Conservation (phyloP, 208 protist genomes). For the Leishmania mexicana region DNA sequence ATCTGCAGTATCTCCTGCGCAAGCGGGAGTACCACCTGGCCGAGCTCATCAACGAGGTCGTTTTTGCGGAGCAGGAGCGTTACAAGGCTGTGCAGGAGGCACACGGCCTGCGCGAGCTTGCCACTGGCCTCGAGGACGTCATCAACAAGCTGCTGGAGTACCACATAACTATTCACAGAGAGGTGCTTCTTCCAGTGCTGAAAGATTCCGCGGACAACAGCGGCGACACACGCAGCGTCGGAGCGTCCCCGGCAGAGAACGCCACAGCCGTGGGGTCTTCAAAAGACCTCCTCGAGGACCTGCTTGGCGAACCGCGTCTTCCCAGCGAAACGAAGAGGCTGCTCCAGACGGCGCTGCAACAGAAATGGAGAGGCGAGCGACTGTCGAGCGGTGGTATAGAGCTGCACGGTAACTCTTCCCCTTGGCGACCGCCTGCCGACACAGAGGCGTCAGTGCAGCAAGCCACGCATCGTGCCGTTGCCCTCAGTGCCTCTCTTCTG, state of each 20-base stretch:
- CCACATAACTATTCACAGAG: conserved; percentile 47
- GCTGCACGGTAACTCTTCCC: not conserved
- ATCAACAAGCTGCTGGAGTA: conserved; percentile 55
- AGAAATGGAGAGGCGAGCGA: not conserved
- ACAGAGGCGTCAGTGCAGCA: conserved; percentile 1
- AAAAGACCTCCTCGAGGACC: conserved; percentile 25
- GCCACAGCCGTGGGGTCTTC: conserved; percentile 3
- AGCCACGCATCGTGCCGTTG: conserved; percentile 21
- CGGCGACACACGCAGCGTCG: not conserved
- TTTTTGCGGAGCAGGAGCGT: conserved; percentile 52
- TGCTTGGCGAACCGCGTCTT: conserved; percentile 33
- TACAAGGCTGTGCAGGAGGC: conserved; percentile 40
- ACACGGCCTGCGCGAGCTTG: conserved; percentile 24
- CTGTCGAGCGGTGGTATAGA: not conserved
- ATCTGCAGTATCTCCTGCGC: conserved; percentile 46
- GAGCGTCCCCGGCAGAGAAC: not conserved
- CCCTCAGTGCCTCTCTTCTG: conserved; percentile 27
- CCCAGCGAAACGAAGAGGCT: conserved; percentile 35
- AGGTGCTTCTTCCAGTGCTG: conserved; percentile 52
- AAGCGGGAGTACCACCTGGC: conserved; percentile 75
- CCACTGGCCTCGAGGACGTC: conserved; percentile 41
- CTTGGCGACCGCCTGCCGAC: not conserved
- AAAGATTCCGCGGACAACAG: not conserved
- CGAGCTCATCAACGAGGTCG: conserved; percentile 80
- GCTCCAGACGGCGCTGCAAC: conserved; percentile 28